Conservation (phyloP, 345 rosid species). For the Bretschneidera sinensis region DNA sequence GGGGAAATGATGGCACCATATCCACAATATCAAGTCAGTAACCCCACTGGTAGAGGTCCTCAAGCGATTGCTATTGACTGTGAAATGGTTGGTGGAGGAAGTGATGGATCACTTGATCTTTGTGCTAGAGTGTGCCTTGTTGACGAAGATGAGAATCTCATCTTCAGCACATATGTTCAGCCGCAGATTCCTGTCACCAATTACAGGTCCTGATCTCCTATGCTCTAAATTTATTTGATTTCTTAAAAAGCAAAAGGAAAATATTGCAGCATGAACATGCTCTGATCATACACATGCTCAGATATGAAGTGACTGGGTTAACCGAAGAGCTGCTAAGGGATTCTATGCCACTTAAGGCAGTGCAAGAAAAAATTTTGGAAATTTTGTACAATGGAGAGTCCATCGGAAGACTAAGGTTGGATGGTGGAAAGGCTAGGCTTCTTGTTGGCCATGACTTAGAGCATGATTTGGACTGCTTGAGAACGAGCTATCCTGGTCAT, state of each 20-base stretch:
- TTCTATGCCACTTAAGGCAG: slow-evolving; percentile 51
- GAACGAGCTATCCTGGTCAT: slow-evolving; percentile 52
- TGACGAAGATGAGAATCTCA: slow-evolving; percentile 63
- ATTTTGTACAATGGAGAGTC: slow-evolving; percentile 52
- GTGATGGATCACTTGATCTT: slow-evolving; percentile 43
- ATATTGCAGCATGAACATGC: neutral
- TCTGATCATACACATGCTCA: slow-evolving; percentile 19
- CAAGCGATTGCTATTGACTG: slow-evolving; percentile 64
- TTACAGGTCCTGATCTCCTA: slow-evolving; percentile 40
- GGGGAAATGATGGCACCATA: neutral
- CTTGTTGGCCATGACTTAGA: slow-evolving; percentile 69
- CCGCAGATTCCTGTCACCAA: slow-evolving; percentile 50
- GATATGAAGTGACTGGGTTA: slow-evolving; percentile 64
- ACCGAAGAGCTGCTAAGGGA: slow-evolving; percentile 58
- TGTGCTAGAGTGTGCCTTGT: slow-evolving; percentile 70
- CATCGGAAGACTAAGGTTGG: slow-evolving; percentile 18
- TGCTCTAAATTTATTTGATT: neutral
- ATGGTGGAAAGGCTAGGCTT: slow-evolving; percentile 51
- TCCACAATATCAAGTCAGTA: slow-evolving; percentile 14
- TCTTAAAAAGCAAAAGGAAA: neutral
- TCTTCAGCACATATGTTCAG: slow-evolving; percentile 51
- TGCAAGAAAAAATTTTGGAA: slow-evolving; percentile 32
- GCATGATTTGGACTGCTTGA: slow-evolving; percentile 62
- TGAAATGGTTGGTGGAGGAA: slow-evolving; percentile 78
- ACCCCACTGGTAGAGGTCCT: slow-evolving; percentile 20